Evolutionary conservation across 192 early-diverging fungal species (phyloP).

Genomic region (Lobosporangium transversale): DNA sequence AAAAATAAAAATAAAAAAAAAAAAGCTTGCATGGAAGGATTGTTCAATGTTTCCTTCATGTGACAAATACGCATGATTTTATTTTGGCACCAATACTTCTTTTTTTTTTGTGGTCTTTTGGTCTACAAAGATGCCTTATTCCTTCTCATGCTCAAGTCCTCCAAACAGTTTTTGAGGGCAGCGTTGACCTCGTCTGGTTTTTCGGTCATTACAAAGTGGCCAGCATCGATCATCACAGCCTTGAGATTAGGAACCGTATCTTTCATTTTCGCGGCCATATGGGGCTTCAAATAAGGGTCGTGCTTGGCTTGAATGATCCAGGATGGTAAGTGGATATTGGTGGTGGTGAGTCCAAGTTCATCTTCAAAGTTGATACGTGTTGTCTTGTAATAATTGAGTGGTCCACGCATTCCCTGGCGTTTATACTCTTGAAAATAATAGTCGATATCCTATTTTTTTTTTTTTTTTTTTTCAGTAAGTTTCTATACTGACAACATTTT

Average conservation of each 20-base stretch:
- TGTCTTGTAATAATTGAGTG: constrained; percentile 56
- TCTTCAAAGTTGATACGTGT: constrained; percentile 53
- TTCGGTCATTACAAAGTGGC: constrained; percentile 33
- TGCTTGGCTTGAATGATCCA: constrained; percentile 22
- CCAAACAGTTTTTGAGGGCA: constrained; percentile 14
- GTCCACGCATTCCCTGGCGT: constrained; percentile 38
- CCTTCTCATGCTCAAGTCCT: constrained; percentile 9
- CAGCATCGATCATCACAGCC: not conserved
- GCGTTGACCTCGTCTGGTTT: constrained; percentile 31
- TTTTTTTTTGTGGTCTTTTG: not conserved
- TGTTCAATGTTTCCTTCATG: not conserved
- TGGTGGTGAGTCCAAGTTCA: constrained; percentile 5
- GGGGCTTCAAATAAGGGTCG: constrained; percentile 21
- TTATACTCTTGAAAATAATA: constrained; percentile 41
- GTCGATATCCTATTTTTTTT: constrained; percentile 32
- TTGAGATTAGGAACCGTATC: constrained; percentile 23
- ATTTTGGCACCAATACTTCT: too few species aligned
- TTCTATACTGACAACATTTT: not conserved
- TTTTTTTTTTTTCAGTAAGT: not conserved
- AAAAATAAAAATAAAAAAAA: not conserved
- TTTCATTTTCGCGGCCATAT: constrained; percentile 16
- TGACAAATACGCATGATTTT: too few species aligned
- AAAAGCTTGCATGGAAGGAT: not conserved
- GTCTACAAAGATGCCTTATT: constrained; percentile 24
- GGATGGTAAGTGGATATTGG: constrained; percentile 9